These are phyloP conservation scores for Mucor plumbeus DNA, from an alignment of 371 early-diverging fungal genomes.

Conservation along the genomic window DNA sequence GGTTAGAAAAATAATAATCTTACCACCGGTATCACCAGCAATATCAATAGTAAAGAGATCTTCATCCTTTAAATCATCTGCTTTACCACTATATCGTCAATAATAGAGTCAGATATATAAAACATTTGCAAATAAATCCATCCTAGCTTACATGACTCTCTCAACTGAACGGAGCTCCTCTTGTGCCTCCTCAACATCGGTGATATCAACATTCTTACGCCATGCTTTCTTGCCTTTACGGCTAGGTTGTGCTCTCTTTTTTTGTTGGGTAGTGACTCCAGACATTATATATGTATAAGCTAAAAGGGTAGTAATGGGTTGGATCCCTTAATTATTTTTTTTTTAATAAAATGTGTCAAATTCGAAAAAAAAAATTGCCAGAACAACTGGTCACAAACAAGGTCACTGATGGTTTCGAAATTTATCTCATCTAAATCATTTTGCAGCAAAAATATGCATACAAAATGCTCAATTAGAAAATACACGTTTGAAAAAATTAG, in stretches of 20 bases:
- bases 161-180: constrained; percentile 81
- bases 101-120: neutral
- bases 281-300: constrained; percentile 11
- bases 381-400: neutral
- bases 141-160: constrained; percentile 62
- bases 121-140: too few relatives aligned
- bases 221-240: constrained; percentile 94
- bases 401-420: neutral
- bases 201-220: constrained; percentile 92
- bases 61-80: constrained; percentile 59
- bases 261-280: constrained; percentile 6
- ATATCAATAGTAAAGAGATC: constrained; percentile 80
- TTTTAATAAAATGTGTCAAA: neutral
- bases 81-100: constrained; percentile 46
- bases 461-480: too few relatives aligned
- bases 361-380: neutral
- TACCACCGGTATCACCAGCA: constrained; percentile 67
- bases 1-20: neutral
- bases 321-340: neutral
- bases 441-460: neutral
- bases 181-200: constrained; percentile 76
- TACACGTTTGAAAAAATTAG: too few relatives aligned
- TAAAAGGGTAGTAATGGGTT: neutral
- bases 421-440: neutral
- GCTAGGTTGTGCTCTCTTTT: constrained; percentile 49